A percentile compares a stretch with the other conserved stretches of the same genome.
Conservation (phyloP, 768 basidiomycete genomes). For the Exidia glandulosa region DNA sequence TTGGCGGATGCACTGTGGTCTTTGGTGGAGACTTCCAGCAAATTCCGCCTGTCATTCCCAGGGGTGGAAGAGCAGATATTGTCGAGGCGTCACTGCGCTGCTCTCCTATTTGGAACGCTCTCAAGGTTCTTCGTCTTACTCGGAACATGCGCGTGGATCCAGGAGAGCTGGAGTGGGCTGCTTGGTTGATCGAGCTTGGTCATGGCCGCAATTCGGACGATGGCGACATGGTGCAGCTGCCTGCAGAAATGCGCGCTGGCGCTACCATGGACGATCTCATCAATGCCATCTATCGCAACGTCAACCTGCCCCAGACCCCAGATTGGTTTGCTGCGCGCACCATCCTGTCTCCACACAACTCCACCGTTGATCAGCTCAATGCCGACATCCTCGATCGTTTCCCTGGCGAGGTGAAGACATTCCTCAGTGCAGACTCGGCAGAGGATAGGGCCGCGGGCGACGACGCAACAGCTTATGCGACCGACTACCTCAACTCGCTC, state of each 20-base stretch:
- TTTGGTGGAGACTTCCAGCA: conserved; percentile 36
- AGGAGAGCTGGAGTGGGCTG: conserved; percentile 22
- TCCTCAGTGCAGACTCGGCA: conserved; percentile 12
- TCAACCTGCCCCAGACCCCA: conserved; percentile 10
- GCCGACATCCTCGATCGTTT: conserved; percentile 8
- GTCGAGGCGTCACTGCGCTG: too few relatives aligned
- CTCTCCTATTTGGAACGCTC: too few relatives aligned
- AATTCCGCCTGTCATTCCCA: too few relatives aligned
- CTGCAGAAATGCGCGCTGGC: conserved; percentile 17
- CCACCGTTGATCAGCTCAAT: conserved; percentile 25
- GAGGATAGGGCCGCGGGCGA: conserved; percentile 6
- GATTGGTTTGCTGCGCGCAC: conserved; percentile 26
- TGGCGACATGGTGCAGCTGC: conserved; percentile 15
- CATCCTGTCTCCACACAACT: conserved; percentile 26
- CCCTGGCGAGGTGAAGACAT: conserved; percentile 11
- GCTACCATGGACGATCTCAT: conserved; percentile 15
- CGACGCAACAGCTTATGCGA: conserved; percentile 15
- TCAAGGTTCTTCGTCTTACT: too few relatives aligned
- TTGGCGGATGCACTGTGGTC: conserved; percentile 34
- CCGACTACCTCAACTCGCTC: conserved; percentile 31
- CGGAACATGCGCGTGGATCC: conserved; percentile 6
- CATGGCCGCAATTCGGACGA: conserved; percentile 16
- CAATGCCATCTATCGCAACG: conserved; percentile 15
- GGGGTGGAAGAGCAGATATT: too few relatives aligned
- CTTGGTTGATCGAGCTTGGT: conserved; percentile 28